A percentile compares a stretch with the other conserved stretches of the same genome.
phyloP scores from a whole-genome alignment of 2,329 filamentous ascomycete species.

The Rachicladosporium sp. region DNA sequence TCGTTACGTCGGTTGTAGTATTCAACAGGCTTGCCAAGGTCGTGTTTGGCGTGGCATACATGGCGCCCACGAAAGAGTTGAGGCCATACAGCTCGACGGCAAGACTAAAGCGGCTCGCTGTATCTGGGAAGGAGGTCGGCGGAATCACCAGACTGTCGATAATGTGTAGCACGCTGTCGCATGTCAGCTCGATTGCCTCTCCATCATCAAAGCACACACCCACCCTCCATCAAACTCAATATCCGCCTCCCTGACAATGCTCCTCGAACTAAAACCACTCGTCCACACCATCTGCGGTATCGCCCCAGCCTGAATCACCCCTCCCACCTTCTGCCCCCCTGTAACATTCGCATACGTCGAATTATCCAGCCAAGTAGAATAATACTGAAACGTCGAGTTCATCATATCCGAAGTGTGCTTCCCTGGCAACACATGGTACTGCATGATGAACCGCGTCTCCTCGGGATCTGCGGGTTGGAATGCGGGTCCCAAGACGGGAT shows the following conservation, averaged over 20 bases:
- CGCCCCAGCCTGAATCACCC: constrained; percentile 21
- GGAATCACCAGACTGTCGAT: constrained; percentile 33
- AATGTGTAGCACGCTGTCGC: constrained; percentile 32
- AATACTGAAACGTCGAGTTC: constrained; percentile 15
- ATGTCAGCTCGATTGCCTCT: constrained; percentile 9
- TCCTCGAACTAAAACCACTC: constrained; percentile 22
- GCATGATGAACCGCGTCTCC: constrained; percentile 3
- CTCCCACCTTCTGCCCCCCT: constrained; percentile 40
- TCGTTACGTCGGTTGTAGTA: constrained; percentile 38
- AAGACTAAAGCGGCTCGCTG: constrained; percentile 16
- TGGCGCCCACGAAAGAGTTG: no score
- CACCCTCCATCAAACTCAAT: constrained; percentile 10
- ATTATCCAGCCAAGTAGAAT: constrained; percentile 24
- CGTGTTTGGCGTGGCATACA: no score
- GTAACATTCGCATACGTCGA: constrained; percentile 34
- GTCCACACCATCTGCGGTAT: constrained; percentile 23
- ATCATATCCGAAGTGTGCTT: constrained; percentile 27
- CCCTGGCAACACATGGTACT: constrained; percentile 46
- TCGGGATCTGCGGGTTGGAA: constrained; percentile 30
- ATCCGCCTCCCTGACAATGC: constrained; percentile 33
- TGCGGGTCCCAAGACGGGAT: not conserved
- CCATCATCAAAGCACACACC: not conserved
- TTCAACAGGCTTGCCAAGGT: constrained; percentile 23
- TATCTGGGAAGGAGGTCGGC: constrained; percentile 23
- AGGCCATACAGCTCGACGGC: constrained; percentile 6